A percentile compares a stretch with the other conserved stretches of the same genome.
Evolutionary conservation across 768 basidiomycete genomes (phyloP).

Genomic region (Boletellus ananiceps): DNA sequence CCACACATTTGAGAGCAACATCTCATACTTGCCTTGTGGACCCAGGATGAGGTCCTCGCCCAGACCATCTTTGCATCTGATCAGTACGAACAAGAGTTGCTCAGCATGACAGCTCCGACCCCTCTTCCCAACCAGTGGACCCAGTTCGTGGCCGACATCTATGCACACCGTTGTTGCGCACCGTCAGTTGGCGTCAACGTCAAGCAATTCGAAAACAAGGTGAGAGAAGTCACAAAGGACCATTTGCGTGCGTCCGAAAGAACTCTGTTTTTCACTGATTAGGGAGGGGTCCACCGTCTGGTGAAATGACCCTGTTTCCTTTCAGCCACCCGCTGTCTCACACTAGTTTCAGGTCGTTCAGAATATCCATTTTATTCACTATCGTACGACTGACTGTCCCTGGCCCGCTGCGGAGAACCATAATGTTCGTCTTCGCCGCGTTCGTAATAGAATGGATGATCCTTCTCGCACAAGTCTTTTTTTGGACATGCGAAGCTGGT

Average conservation of each 20-base stretch:
- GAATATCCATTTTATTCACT: constrained; percentile 3
- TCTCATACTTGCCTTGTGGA: too few species aligned
- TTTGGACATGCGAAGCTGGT: constrained; percentile 3
- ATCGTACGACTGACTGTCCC: background rate
- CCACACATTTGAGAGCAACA: too few species aligned
- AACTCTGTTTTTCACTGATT: too few species aligned
- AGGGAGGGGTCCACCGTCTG: background rate
- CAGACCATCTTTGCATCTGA: too few species aligned
- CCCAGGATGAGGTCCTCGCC: too few species aligned
- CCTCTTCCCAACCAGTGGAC: background rate
- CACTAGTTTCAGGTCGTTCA: background rate
- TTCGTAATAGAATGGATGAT: background rate
- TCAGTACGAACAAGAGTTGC: too few species aligned
- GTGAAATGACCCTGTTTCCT: background rate
- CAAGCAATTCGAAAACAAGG: background rate
- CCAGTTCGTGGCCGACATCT: background rate
- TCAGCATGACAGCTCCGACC: background rate
- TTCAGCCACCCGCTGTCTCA: background rate
- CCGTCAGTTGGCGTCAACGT: background rate
- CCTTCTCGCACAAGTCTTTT: constrained; percentile 8
- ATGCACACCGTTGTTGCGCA: background rate
- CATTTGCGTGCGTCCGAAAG: background rate
- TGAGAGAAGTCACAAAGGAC: background rate
- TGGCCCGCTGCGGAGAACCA: background rate
- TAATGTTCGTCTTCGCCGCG: background rate